Evolutionary conservation across 1,284 basidiomycete genomes (phyloP), one percentile per base, ranked within the genome.

Genomic region (Ustilago hordei): DNA sequence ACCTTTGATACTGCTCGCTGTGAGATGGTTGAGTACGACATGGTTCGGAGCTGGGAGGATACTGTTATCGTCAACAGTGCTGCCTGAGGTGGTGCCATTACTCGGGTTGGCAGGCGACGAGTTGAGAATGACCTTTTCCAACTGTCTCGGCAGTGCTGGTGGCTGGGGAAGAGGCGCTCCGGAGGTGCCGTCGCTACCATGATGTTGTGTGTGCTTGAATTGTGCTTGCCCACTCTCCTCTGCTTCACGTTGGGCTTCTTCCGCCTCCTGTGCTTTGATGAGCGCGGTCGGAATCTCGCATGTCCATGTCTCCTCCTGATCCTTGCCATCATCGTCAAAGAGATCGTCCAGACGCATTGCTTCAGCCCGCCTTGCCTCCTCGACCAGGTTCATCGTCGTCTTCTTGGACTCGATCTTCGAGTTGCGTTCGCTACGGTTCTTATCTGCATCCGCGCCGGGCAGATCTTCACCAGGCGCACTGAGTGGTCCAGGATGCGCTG

Each of bases 61-160:
- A 52, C 92, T 93, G 79, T 92, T 93, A 86, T 99, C 96, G 86
- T 99, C 95, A 35, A 94, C 91, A 64, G 85, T 70, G 57, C 87
- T 76, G 77, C 79, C 74, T 8, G 84, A 79, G 7, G 64, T 55
- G 4, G 69, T 69, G 13, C 75, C 64, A 31, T 72, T 69, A 58
- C 73, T 73, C 13, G 76, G 69, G 8, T 81, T 80, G 50, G 84
- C 82, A 0, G 84, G 82, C n/a, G 77, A 78, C 3, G 81, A 80
- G 84, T 98, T 98, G 75, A 98, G 88, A 62, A 98, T 97, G 54
- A 98, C 91, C 84, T 94, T 95, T 83, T 98, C 95, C 36, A 99
- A 89, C 83, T 98, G 95, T 1, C 95, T 89, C 0, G 96, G 96
- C 54, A 98, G 89, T 1, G 90, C 89, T 0, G 96, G 95, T 23